Conservation (phyloP, 106 monocot species). For the Acanthochlamys bracteata region DNA sequence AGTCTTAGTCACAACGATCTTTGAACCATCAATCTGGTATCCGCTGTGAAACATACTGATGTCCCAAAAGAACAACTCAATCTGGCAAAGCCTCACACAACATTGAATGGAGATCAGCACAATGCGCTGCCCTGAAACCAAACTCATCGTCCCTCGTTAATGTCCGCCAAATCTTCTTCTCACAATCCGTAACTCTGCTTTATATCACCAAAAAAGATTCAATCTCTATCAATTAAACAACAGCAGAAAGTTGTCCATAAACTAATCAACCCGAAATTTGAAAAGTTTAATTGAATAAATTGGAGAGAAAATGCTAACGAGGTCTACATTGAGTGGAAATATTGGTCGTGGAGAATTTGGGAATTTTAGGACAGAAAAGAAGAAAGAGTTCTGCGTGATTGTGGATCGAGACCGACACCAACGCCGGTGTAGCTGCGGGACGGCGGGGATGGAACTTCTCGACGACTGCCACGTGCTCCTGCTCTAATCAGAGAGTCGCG, state of each 20-base stretch:
- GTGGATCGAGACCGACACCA: conserved; percentile 56
- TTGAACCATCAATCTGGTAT: conserved; percentile 3
- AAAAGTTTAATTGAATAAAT: not conserved
- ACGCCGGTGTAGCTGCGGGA: conserved; percentile 44
- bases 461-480: conserved; percentile 31
- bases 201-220: conserved; percentile 3
- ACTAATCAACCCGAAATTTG: not conserved
- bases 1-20: conserved; percentile 24
- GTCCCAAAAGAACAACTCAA: conserved; percentile 49
- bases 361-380: conserved; percentile 25
- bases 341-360: conserved; percentile 13
- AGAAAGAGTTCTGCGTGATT: conserved; percentile 30
- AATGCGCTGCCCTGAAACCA: conserved; percentile 56
- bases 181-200: conserved; percentile 43
- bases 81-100: conserved; percentile 34
- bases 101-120: conserved; percentile 57
- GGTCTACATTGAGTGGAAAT: conserved; percentile 21
- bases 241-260: not conserved
- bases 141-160: conserved; percentile 52
- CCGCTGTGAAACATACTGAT: conserved; percentile 40
- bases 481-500: conserved; percentile 35
- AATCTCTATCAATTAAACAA: not conserved
- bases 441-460: conserved; percentile 32
- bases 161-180: conserved; percentile 31
- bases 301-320: conserved; percentile 14